phyloP scores from a whole-genome alignment of 441 rosid genomes.

The Gossypium schwendimanii region DNA sequence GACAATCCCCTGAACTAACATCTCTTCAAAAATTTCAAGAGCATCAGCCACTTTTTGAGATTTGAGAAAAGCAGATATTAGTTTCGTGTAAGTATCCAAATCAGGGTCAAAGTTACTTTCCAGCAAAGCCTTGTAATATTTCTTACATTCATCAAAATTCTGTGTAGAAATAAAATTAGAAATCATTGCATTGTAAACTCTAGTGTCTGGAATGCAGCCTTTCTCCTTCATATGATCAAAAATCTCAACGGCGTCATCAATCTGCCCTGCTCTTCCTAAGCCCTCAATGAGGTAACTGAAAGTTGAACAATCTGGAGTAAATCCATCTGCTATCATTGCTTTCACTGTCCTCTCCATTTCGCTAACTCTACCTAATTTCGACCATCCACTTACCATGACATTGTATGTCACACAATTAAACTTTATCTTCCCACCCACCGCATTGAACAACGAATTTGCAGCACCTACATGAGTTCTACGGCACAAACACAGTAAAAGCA shows the following conservation, averaged over 20 bases:
- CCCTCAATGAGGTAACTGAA: conserved; percentile 58
- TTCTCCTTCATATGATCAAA: conserved; percentile 47
- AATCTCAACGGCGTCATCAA: conserved; percentile 51
- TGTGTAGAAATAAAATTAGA: conserved; percentile 46
- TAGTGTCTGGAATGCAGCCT: conserved; percentile 39
- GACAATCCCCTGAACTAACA: conserved; percentile 50
- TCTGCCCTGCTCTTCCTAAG: conserved; percentile 68
- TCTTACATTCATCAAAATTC: conserved; percentile 49
- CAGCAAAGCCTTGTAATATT: conserved; percentile 47
- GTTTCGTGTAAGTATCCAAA: conserved; percentile 47
- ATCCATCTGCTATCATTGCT: conserved; percentile 54
- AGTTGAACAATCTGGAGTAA: conserved; percentile 48
- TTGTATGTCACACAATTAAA: conserved; percentile 52
- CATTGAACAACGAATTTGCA: conserved; percentile 53
- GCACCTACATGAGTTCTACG: conserved; percentile 59
- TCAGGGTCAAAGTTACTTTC: conserved; percentile 45
- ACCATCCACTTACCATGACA: conserved; percentile 60
- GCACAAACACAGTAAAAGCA: conserved; percentile 60
- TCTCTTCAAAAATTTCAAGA: conserved; percentile 74
- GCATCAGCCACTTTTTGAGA: conserved; percentile 78
- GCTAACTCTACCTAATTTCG: conserved; percentile 51
- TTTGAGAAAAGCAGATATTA: conserved; percentile 69
- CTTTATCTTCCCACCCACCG: conserved; percentile 40
- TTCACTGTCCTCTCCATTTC: conserved; percentile 55
- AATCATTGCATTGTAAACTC: conserved; percentile 71